Evolutionary conservation across 176 grass and related monocot genomes (phyloP).

Genomic region (Eremochloa ophiuroides): DNA sequence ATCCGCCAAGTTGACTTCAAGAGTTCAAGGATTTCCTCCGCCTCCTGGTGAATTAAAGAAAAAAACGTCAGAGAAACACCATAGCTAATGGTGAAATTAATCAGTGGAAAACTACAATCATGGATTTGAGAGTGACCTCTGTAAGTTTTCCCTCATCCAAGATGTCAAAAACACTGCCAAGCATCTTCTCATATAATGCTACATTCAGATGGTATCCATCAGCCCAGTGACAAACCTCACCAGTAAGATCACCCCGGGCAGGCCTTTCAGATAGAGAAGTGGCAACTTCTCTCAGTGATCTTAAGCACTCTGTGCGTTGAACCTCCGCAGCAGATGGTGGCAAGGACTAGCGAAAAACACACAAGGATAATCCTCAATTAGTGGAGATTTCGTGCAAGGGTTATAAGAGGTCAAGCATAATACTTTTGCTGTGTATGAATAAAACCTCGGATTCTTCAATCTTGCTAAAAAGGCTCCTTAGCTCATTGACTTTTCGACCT

Average conservation of each 20-base stretch:
- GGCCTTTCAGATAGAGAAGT: slow-evolving; percentile 85
- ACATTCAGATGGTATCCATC: slow-evolving; percentile 97
- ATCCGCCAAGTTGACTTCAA: slow-evolving; percentile 93
- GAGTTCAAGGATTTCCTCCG: slow-evolving; percentile 97
- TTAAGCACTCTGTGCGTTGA: slow-evolving; percentile 78
- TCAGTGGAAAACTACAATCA: slow-evolving; percentile 3
- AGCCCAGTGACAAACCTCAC: slow-evolving; percentile 97
- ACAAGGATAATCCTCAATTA: slow-evolving; percentile 18
- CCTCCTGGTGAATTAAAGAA: slow-evolving; percentile 62
- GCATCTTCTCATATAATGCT: slow-evolving; percentile 86
- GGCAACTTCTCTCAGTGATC: slow-evolving; percentile 74
- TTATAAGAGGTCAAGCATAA: slow-evolving; percentile 19
- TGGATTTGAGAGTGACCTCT: slow-evolving; percentile 49
- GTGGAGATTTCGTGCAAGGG: neutral
- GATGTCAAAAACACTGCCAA: slow-evolving; percentile 88
- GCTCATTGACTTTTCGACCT: slow-evolving; percentile 83
- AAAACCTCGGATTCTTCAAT: slow-evolving; percentile 98
- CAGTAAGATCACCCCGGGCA: slow-evolving; percentile 82
- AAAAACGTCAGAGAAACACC: slow-evolving; percentile 27
- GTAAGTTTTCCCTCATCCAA: slow-evolving; percentile 96
- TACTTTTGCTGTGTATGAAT: slow-evolving; percentile 23
- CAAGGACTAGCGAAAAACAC: slow-evolving; percentile 52
- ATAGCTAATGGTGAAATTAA: neutral
- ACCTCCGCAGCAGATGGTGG: slow-evolving; percentile 76
- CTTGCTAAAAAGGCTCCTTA: slow-evolving; percentile 83